Evolutionary conservation across 768 basidiomycete genomes (phyloP).

Genomic region (Brasilioporus rufonigricans): DNA sequence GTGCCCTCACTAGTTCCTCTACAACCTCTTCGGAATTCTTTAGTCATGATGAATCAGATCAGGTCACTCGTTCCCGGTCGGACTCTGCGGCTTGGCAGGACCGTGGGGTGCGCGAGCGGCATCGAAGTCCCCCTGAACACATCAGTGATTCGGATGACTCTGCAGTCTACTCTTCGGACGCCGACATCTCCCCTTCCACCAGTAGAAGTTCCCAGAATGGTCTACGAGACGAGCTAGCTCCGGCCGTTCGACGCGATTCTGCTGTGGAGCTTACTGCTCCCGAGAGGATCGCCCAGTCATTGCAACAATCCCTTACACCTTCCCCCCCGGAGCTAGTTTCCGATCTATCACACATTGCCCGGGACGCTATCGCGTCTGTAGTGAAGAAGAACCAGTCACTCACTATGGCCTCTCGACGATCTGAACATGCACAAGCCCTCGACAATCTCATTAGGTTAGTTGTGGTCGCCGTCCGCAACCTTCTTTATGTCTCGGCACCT

Average conservation of each 20-base stretch:
- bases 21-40: conserved; percentile 31
- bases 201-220: conserved; percentile 33
- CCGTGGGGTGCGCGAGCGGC: conserved; percentile 26
- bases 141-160: conserved; percentile 81
- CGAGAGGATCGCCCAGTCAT: conserved; percentile 62
- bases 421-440: conserved; percentile 57
- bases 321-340: conserved; percentile 56
- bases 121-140: conserved; percentile 37
- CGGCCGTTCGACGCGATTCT: conserved; percentile 17
- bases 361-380: conserved; percentile 60
- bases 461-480: conserved; percentile 72
- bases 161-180: conserved; percentile 42
- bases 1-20: conserved; percentile 34
- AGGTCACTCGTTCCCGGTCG: conserved; percentile 29
- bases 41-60: conserved; percentile 24
- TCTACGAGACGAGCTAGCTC: conserved; percentile 17
- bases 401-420: conserved; percentile 40
- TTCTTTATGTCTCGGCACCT: conserved; percentile 66
- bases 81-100: conserved; percentile 34
- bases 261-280: conserved; percentile 56
- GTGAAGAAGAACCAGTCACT: conserved; percentile 55
- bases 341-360: conserved; percentile 58
- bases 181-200: conserved; percentile 29
- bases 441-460: conserved; percentile 61
- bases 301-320: conserved; percentile 60